These are phyloP conservation scores for Phylloporus arenicola DNA, from an alignment of 768 basidiomycete species.

Conservation along the genomic window DNA sequence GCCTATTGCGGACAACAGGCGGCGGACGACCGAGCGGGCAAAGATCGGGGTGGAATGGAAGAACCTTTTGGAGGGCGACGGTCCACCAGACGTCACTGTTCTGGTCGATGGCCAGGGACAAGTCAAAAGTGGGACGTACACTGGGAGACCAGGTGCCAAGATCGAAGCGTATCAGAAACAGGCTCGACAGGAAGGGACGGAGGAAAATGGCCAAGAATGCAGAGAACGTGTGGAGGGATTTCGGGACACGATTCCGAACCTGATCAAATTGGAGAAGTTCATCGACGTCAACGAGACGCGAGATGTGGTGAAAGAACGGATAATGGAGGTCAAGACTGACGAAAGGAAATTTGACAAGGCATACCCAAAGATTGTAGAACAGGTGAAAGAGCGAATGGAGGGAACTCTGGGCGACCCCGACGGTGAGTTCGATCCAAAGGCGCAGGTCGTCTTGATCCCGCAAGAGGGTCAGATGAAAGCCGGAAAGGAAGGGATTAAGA, in stretches of 20 bases:
- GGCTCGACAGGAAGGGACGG: neutral
- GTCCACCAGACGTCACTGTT: neutral
- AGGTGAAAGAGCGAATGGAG: conserved; percentile 10
- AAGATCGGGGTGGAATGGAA: conserved; percentile 21
- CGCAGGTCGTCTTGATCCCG: conserved; percentile 8
- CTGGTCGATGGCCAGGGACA: neutral
- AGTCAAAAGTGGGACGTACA: neutral
- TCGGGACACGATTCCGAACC: neutral
- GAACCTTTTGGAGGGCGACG: conserved; percentile 5
- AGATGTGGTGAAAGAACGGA: conserved; percentile 14
- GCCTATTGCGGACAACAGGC: neutral
- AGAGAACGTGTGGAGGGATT: neutral
- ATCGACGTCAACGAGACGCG: conserved; percentile 21
- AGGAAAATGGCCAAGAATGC: neutral
- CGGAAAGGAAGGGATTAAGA: conserved; percentile 4
- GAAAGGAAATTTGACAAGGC: conserved; percentile 16
- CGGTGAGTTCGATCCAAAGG: conserved; percentile 5
- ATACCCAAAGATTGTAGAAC: conserved; percentile 11
- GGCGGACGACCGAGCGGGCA: conserved; percentile 16
- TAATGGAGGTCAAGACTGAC: conserved; percentile 12
- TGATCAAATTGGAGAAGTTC: conserved; percentile 8
- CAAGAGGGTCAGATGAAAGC: conserved; percentile 2
- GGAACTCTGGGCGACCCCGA: neutral
- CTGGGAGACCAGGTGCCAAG: neutral
- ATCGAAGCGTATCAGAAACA: conserved; percentile 5